Evolutionary conservation across 805 yeast genomes (phyloP), one percentile per base, ranked within the genome.

Genomic region (Ogataea kodamae): DNA sequence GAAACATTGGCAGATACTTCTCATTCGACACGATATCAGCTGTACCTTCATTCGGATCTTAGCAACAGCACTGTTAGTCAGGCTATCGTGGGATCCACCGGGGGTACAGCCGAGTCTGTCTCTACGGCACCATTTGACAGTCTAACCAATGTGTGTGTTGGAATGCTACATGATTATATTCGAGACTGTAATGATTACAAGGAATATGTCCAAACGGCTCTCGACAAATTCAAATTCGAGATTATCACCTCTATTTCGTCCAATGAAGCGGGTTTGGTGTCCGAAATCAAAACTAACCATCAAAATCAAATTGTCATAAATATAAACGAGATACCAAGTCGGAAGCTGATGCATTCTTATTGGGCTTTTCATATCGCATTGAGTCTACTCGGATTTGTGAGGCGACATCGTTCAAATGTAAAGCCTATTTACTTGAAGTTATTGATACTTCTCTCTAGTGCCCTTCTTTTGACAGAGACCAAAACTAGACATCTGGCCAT

Each of bases 201-300:
- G 5, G 18, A 28, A 9, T 22, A 29, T 20, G 25, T 36, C 7
- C 30, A 27, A 10, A 19, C 33, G 8, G 37, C 49, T 6, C 28
- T 53, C 9, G 59, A 55, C 13, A 41, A 43, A 26, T 45, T 53
- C 34, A 55, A 50, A 30, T 54, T 52, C 30, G 50, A 49, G 15
- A 46, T 53, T 10, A 47, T 53, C 4, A 50, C 53, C 3, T 52
- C 57, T 9, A 38, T 28, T 11, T 26, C 45, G 11, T 44, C 47
- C 49, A 43, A 38, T 22, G 47, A 37, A 22, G 41, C 28, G 14
- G 34, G n/a, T n/a, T n/a, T n/a, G n/a, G n/a, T n/a, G n/a, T n/a
- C n/a, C n/a, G n/a, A n/a, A n/a, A n/a, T n/a, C n/a, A n/a, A n/a
- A n/a, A n/a, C n/a, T n/a, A n/a, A n/a, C n/a, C 14, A 25, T n/a